Evolutionary conservation across 495 filamentous ascomycete species (phyloP).

Genomic region (Aspergillus taichungensis): DNA sequence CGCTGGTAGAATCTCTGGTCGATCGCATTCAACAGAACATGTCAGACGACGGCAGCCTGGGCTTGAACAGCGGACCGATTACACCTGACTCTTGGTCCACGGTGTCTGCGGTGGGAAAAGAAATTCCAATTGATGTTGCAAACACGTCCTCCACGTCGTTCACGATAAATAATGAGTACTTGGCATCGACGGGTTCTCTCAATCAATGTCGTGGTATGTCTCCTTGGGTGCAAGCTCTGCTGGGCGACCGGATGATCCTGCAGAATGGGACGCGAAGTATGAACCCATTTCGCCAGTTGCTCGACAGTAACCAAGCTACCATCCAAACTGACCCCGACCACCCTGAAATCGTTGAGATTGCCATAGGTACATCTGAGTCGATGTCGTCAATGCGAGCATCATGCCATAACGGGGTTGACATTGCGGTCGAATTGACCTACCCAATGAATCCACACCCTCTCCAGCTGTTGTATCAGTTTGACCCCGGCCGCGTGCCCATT

Average conservation of each 20-base stretch:
- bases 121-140: constrained; percentile 1
- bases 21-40: constrained; percentile 9
- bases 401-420: constrained; percentile 6
- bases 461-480: constrained; percentile 65
- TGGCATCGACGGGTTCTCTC: background rate
- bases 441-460: constrained; percentile 22
- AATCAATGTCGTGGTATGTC: background rate
- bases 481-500: constrained; percentile 66
- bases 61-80: constrained; percentile 1
- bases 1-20: constrained; percentile 10
- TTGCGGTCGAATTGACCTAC: constrained; percentile 2
- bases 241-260: constrained; percentile 4
- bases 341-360: constrained; percentile 1
- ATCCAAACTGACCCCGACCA: constrained; percentile 1
- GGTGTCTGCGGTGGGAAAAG: background rate
- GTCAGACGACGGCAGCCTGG: background rate
- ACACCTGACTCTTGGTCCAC: constrained; percentile 13
- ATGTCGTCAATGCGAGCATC: background rate
- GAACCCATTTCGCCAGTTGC: constrained; percentile 9
- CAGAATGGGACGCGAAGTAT: constrained; percentile 1
- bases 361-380: background rate
- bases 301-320: background rate
- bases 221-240: constrained; percentile 7
- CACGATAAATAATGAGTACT: constrained; percentile 1
- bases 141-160: constrained; percentile 5